Conservation (phyloP, 2,329 filamentous ascomycete species). For the Juglanconis juglandina region DNA sequence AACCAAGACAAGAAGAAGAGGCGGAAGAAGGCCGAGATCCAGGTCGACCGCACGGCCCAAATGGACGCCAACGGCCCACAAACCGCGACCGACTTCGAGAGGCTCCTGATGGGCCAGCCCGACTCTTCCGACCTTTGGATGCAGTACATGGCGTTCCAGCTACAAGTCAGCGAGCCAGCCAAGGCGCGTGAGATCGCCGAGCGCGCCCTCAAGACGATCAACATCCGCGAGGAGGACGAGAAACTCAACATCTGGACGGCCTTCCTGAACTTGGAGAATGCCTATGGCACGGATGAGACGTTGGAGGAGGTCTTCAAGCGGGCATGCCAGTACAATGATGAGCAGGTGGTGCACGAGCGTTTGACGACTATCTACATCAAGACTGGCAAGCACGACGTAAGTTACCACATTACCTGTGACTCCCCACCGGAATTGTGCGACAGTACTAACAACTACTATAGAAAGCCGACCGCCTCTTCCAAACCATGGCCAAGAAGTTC, state of each 20-base stretch:
- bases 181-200: constrained; percentile 88
- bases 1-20: constrained; percentile 59
- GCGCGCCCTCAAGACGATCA: constrained; percentile 86
- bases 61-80: constrained; percentile 86
- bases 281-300: constrained; percentile 78
- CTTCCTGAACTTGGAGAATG: constrained; percentile 88
- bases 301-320: constrained; percentile 85
- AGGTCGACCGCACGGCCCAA: constrained; percentile 87
- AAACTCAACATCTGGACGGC: constrained; percentile 96
- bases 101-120: constrained; percentile 84
- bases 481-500: constrained; percentile 82
- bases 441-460: constrained; percentile 33
- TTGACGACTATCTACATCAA: constrained; percentile 94
- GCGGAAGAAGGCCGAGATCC: constrained; percentile 70
- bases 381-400: constrained; percentile 78
- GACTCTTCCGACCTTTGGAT: constrained; percentile 95
- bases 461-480: constrained; percentile 87
- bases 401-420: constrained; percentile 24
- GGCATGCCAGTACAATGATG: constrained; percentile 90
- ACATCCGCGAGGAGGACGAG: constrained; percentile 84
- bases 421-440: background rate
- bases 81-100: constrained; percentile 87
- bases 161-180: constrained; percentile 82
- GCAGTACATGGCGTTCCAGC: constrained; percentile 97
- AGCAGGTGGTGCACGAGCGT: constrained; percentile 83